These are phyloP conservation scores for Aspergillus fumigatus DNA, from an alignment of 2,329 filamentous ascomycete genomes.

Conservation along the genomic window DNA sequence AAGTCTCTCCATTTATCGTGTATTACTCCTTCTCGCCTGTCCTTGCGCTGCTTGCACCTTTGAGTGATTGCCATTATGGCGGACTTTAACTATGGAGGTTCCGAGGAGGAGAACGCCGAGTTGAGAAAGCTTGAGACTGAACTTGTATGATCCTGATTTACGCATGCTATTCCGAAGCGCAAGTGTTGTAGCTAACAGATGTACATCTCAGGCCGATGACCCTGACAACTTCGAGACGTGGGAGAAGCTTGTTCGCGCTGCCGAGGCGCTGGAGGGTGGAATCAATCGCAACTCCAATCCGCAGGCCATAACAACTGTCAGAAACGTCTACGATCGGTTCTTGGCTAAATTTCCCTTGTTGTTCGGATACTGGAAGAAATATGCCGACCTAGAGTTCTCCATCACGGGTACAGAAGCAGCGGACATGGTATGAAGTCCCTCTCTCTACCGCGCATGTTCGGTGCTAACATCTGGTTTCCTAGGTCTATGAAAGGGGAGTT, in stretches of 20 bases:
- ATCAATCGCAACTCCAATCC: slow-evolving; percentile 96
- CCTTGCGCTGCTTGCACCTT: slow-evolving; percentile 1
- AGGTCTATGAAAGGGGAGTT: slow-evolving; percentile 94
- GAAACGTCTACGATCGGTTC: slow-evolving; percentile 86
- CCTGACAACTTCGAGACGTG: slow-evolving; percentile 90
- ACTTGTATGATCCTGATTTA: slow-evolving; percentile 55
- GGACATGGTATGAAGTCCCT: slow-evolving; percentile 68
- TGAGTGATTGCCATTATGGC: slow-evolving; percentile 50
- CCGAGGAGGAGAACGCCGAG: slow-evolving; percentile 77
- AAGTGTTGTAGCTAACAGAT: slow-evolving; percentile 6
- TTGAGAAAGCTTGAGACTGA: slow-evolving; percentile 73
- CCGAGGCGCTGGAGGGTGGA: slow-evolving; percentile 82
- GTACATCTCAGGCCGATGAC: slow-evolving; percentile 53
- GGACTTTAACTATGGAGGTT: slow-evolving; percentile 68
- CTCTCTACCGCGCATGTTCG: slow-evolving; percentile 1
- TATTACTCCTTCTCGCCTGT: slow-evolving; percentile 1
- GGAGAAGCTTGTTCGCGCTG: slow-evolving; percentile 84
- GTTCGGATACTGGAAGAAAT: slow-evolving; percentile 99
- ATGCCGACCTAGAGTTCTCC: slow-evolving; percentile 94
- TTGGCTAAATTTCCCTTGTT: slow-evolving; percentile 91
- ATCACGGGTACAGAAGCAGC: slow-evolving; percentile 95
- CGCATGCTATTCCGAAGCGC: slow-evolving; percentile 14
- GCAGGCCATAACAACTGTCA: slow-evolving; percentile 80
- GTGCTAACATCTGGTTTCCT: slow-evolving; percentile 6
- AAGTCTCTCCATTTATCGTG: background rate